Conservation (phyloP, 2,329 filamentous ascomycete species). For the Chaetomiaceae sp. region DNA sequence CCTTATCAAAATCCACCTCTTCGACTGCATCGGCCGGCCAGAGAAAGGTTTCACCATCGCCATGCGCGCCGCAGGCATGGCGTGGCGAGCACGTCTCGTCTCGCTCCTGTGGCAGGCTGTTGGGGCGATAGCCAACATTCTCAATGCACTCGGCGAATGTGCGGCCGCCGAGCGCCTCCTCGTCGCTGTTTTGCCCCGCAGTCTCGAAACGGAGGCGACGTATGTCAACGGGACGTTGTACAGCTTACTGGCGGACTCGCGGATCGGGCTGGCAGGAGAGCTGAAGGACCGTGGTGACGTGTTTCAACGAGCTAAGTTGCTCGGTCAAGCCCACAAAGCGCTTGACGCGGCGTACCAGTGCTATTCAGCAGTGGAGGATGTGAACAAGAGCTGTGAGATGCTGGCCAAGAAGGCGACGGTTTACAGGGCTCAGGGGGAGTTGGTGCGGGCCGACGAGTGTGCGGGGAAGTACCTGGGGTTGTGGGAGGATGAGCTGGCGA, state of each 20-base stretch:
- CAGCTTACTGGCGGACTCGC: slow-evolving; percentile 65
- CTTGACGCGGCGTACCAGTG: slow-evolving; percentile 58
- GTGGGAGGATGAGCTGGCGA: slow-evolving; percentile 34
- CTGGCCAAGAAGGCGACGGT: slow-evolving; percentile 77
- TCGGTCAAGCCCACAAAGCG: slow-evolving; percentile 53
- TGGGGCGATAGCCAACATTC: slow-evolving; percentile 58
- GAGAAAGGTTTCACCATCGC: slow-evolving; percentile 71
- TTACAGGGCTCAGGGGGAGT: slow-evolving; percentile 63
- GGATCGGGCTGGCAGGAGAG: slow-evolving; percentile 68
- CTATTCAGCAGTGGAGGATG: slow-evolving; percentile 62
- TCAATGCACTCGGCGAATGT: slow-evolving; percentile 67
- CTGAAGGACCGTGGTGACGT: not conserved
- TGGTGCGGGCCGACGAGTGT: slow-evolving; percentile 57
- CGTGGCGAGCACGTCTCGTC: slow-evolving; percentile 63
- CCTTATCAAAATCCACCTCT: slow-evolving; percentile 64
- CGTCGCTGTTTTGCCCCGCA: slow-evolving; percentile 64
- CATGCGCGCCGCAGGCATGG: slow-evolving; percentile 67
- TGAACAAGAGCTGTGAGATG: slow-evolving; percentile 67
- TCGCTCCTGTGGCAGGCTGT: slow-evolving; percentile 68
- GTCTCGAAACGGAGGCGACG: slow-evolving; percentile 63
- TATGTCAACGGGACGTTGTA: slow-evolving; percentile 61
- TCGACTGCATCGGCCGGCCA: slow-evolving; percentile 61
- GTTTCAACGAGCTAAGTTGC: slow-evolving; percentile 43
- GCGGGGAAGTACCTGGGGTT: slow-evolving; percentile 60
- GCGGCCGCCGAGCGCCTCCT: slow-evolving; percentile 59